Base-by-base conservation (phyloP, 1,139 yeast genomes). In the Groenewaldozyma auringiensis region DNA sequence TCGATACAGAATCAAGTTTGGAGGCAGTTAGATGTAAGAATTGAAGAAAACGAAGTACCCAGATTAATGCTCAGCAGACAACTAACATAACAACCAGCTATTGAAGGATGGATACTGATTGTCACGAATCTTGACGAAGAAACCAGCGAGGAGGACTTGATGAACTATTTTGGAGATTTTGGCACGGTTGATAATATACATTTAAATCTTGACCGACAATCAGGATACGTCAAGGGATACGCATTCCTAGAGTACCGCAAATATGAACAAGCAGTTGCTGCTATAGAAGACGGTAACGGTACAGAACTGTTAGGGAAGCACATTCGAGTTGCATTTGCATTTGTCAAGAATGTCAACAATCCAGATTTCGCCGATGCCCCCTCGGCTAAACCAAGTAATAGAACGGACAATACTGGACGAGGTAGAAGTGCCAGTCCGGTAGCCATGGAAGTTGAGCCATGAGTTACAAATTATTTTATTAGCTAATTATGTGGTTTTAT, bases 211-310 rank as follows among this genome's bases (percentile, higher is more conserved):
- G 75, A 71, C 47, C 60, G 72, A 38, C 65, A 67, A 40, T 66
- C 75, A 1, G 76, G 76, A 4, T 70, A 64, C 47, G 71, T 62
- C 21, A 69, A 67, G 51, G 74, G 76, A 0, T 72, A 71, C 49
- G 75, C 72, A 1, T 53, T 72, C 27, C 49, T 70, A 3, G 74
- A 71, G 50, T 71, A 62, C 49, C 55, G 50, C 3, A 54, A 53
- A 0, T 42, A 56, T 3, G 64, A 56, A 3, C 72, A 69, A 33
- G 74, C 73, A 1, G 50, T 56, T 21, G 49, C 50, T 3, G 71
- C 74, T 1, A 59, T 70, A 2, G 42, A 46, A 2, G 63, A 57
- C 8, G 65, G 60, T 1, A 51, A 62, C 16, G 66, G 68, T 1
- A 55, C 57, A 11, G 65, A 62, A 41, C 49, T 70, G 1, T 49